These are phyloP conservation scores for Populus hybrid DNA, from an alignment of 441 rosid species.

Conservation along the genomic window DNA sequence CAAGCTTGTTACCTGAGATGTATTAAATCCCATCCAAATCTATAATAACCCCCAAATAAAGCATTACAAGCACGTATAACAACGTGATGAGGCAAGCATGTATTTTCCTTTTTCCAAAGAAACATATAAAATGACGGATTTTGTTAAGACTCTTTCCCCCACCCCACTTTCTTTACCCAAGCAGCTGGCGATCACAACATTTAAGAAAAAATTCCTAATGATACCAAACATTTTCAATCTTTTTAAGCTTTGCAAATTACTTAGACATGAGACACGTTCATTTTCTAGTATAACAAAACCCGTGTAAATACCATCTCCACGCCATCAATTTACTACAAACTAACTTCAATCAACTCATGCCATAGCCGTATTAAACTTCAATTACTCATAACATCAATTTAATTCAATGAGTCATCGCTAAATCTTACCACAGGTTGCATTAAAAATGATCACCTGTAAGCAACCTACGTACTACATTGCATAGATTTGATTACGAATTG, in stretches of 20 bases:
- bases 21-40: background rate
- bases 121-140: background rate
- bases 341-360: background rate
- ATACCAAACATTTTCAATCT: background rate
- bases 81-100: background rate
- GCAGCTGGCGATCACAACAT: background rate
- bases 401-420: background rate
- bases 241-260: background rate
- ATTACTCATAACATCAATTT: background rate
- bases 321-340: background rate
- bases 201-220: background rate
- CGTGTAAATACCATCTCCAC: background rate
- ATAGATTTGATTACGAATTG: background rate
- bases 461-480: background rate
- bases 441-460: background rate
- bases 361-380: background rate
- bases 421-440: background rate
- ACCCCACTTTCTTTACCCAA: background rate
- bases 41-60: background rate
- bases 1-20: background rate
- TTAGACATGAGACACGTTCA: background rate
- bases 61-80: background rate
- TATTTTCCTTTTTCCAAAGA: background rate
- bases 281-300: background rate
- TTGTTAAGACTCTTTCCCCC: background rate